Conservation (phyloP, 2,329 filamentous ascomycete species). For the Podosphaera fusca region DNA sequence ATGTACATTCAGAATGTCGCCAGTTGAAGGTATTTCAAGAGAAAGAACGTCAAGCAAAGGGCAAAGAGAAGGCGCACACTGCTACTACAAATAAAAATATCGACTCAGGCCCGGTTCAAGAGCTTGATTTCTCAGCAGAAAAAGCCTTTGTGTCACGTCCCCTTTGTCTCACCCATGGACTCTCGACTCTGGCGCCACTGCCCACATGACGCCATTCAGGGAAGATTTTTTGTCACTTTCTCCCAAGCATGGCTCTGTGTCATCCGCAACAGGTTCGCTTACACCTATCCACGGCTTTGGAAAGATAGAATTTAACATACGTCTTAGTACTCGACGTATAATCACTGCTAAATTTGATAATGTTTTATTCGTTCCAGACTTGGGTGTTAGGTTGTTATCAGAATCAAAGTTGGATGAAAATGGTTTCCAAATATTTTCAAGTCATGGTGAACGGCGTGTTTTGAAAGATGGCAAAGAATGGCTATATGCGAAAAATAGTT, state of each 20-base stretch:
- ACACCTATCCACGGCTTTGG: too few relatives aligned
- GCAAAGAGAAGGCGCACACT: neutral
- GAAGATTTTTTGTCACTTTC: neutral
- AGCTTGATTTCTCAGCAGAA: neutral
- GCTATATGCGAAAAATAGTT: neutral
- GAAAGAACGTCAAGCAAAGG: neutral
- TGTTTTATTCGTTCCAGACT: neutral
- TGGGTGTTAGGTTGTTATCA: neutral
- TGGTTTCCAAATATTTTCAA: neutral
- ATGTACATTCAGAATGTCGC: constrained; percentile 1
- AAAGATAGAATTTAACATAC: too few relatives aligned
- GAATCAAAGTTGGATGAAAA: constrained; percentile 1
- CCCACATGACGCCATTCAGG: neutral
- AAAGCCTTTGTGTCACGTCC: neutral
- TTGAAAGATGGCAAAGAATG: neutral
- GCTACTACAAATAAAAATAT: neutral
- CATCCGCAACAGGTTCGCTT: neutral
- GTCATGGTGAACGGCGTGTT: neutral
- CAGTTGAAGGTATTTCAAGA: neutral
- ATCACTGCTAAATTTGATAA: neutral
- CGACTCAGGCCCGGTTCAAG: neutral
- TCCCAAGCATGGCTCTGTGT: neutral
- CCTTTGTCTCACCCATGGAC: neutral
- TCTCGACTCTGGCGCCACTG: neutral
- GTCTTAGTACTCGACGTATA: neutral